phyloP scores from a whole-genome alignment of 208 protist species.

The Wallacemonas sp. region DNA sequence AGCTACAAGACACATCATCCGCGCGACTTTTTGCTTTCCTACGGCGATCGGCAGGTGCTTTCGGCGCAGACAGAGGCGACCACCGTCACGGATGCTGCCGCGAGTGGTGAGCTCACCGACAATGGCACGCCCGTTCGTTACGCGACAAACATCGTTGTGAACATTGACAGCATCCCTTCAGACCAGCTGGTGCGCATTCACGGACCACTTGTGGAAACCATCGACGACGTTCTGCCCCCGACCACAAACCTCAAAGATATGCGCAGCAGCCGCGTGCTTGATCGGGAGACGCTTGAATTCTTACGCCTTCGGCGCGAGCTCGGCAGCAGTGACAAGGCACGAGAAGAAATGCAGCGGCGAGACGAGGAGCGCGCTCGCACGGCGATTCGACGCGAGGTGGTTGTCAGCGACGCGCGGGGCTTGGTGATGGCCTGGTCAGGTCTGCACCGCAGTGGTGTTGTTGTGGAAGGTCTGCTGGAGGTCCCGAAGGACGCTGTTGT shows the following conservation, averaged over 20 bases:
- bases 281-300: slow-evolving; percentile 59
- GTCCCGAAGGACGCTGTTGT: slow-evolving; percentile 19
- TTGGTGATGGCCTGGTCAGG: slow-evolving; percentile 73
- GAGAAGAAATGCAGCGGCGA: slow-evolving; percentile 38
- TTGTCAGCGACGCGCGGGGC: slow-evolving; percentile 31
- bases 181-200: slow-evolving; percentile 50
- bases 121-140: slow-evolving; percentile 18
- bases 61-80: neutral
- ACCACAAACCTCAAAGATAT: slow-evolving; percentile 79
- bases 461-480: slow-evolving; percentile 38
- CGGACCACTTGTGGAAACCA: slow-evolving; percentile 44
- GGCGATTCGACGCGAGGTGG: slow-evolving; percentile 35
- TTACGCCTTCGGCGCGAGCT: slow-evolving; percentile 50
- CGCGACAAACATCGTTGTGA: slow-evolving; percentile 69
- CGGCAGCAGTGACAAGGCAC: slow-evolving; percentile 45
- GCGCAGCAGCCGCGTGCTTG: slow-evolving; percentile 68
- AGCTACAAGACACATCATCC: slow-evolving; percentile 65
- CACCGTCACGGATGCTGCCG: neutral
- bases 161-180: slow-evolving; percentile 53
- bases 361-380: slow-evolving; percentile 22
- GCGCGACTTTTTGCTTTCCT: slow-evolving; percentile 53
- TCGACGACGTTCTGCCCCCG: slow-evolving; percentile 48
- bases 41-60: slow-evolving; percentile 6
- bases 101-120: neutral
- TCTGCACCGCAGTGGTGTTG: slow-evolving; percentile 76